Conservation (phyloP, 176 grass and related monocot genomes). For the Coix lacrymajobi region DNA sequence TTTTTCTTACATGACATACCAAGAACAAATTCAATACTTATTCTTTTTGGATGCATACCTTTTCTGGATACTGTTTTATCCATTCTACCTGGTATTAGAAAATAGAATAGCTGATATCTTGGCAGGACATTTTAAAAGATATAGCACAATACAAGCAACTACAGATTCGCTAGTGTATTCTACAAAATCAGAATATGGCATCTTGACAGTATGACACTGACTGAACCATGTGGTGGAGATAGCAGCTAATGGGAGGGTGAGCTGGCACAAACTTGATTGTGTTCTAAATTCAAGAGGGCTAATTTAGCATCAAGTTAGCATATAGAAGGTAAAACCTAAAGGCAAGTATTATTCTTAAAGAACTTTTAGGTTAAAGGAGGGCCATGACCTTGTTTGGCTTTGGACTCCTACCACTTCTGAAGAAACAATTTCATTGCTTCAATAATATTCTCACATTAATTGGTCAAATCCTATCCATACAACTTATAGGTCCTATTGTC, state of each 20-base stretch:
- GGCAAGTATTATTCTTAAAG: background rate
- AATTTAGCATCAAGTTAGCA: background rate
- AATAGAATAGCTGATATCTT: background rate
- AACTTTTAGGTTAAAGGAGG: background rate
- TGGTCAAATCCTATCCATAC: slow-evolving; percentile 9
- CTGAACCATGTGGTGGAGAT: background rate
- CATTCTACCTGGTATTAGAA: background rate
- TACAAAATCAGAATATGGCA: background rate
- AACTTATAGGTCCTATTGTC: background rate
- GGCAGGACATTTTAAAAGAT: background rate
- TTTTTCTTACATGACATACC: background rate
- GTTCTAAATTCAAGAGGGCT: background rate
- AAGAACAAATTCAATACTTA: background rate
- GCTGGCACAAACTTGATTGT: background rate
- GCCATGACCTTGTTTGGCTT: background rate
- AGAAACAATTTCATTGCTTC: background rate
- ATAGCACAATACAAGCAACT: background rate
- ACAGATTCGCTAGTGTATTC: background rate
- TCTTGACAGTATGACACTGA: background rate
- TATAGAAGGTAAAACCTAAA: background rate
- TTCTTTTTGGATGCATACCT: background rate
- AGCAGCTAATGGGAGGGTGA: background rate
- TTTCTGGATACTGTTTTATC: background rate
- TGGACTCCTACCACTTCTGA: background rate
- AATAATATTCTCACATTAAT: background rate